Percentiles rank a stretch among this genome's conserved stretches.
phyloP scores from a whole-genome alignment of 139 green algal genomes.

The Coccomyxa sp. region DNA sequence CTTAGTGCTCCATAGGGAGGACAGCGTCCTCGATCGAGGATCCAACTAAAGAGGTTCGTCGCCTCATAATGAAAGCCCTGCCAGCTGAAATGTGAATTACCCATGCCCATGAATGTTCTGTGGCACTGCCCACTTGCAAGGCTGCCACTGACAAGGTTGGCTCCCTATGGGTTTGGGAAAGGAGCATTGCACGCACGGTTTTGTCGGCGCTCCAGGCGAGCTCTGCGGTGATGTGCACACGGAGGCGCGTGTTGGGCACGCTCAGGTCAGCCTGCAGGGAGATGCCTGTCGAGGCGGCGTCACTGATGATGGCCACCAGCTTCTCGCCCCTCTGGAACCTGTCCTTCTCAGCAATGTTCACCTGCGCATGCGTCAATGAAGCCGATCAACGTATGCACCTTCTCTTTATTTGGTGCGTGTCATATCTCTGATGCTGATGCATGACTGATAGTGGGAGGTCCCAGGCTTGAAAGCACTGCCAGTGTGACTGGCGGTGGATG shows the following conservation, averaged over 20 bases:
- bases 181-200: conserved; percentile 21
- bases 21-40: too few relatives aligned
- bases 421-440: neutral
- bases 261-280: conserved; percentile 34
- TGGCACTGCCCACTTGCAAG: too few relatives aligned
- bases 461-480: too few relatives aligned
- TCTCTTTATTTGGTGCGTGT: neutral
- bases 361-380: conserved; percentile 5
- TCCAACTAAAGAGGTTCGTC: too few relatives aligned
- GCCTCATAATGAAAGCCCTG: too few relatives aligned
- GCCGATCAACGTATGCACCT: neutral
- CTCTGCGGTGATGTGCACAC: conserved; percentile 58
- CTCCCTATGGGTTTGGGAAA: too few relatives aligned
- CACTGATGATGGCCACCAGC: conserved; percentile 40
- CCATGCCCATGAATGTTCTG: too few relatives aligned
- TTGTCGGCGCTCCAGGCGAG: conserved; percentile 63
- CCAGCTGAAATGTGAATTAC: too few relatives aligned
- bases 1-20: too few relatives aligned
- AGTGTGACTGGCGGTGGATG: too few relatives aligned
- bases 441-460: too few relatives aligned
- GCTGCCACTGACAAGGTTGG: too few relatives aligned
- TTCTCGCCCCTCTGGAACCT: conserved; percentile 45
- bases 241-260: conserved; percentile 35
- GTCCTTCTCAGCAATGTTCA: conserved; percentile 48
- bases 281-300: conserved; percentile 36